Conservation (phyloP, 768 basidiomycete species). For the Ramaria sp. region DNA sequence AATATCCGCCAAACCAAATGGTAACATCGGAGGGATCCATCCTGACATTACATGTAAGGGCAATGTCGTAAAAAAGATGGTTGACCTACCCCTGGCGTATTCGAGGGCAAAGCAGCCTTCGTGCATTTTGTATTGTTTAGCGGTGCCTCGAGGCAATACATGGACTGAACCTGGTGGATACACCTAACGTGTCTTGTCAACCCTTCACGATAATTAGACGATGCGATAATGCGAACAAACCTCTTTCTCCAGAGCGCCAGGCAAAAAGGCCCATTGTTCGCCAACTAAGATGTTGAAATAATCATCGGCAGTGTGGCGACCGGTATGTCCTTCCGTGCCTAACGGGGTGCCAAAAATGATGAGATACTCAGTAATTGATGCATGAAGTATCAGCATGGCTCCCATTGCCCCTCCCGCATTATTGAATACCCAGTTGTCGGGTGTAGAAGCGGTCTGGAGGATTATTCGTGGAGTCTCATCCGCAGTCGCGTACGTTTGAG, state of each 20-base stretch:
- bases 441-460: slow-evolving; percentile 36
- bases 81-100: slow-evolving; percentile 74
- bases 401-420: slow-evolving; percentile 99
- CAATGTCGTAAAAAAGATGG: background rate
- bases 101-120: slow-evolving; percentile 94
- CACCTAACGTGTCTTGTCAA: slow-evolving; percentile 16
- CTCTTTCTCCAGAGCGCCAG: slow-evolving; percentile 79
- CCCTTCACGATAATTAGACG: background rate
- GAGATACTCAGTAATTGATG: slow-evolving; percentile 92
- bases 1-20: slow-evolving; percentile 83
- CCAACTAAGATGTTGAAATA: slow-evolving; percentile 94
- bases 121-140: slow-evolving; percentile 98
- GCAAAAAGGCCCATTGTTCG: slow-evolving; percentile 87
- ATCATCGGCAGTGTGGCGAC: slow-evolving; percentile 92
- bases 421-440: slow-evolving; percentile 70
- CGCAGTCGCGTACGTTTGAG: slow-evolving; percentile 48
- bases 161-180: slow-evolving; percentile 83
- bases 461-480: slow-evolving; percentile 37
- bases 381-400: slow-evolving; percentile 95
- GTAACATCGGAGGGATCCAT: slow-evolving; percentile 96
- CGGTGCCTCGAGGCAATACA: slow-evolving; percentile 66
- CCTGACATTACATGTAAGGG: slow-evolving; percentile 36
- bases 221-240: slow-evolving; percentile 15
- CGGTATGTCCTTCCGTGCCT: slow-evolving; percentile 94
- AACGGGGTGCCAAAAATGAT: slow-evolving; percentile 94